Base-by-base conservation (phyloP, 2,329 filamentous ascomycete genomes). In the Myotisia sp. region DNA sequence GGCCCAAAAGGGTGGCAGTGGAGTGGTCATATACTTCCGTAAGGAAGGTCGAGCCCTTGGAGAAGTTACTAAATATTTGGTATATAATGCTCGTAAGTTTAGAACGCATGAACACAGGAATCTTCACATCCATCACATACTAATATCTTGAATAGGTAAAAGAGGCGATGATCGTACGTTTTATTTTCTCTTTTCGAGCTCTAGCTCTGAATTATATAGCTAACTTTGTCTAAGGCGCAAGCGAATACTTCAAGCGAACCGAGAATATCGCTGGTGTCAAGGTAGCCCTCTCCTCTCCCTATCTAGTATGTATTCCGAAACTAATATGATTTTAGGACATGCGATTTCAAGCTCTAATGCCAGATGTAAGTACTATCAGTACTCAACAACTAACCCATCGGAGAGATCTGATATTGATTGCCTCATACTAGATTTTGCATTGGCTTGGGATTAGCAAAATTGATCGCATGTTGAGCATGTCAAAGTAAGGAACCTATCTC, bases 371-470 rank as follows among this genome's bases (percentile, higher is more conserved):
- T 37, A 33, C n/a, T 14, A 6, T 13, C 16, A 19, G 14, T 14
- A 2, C 3, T 24, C 12, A 21, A 20, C 16, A 19, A 12, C 8
- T 6, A 16, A 6, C 5, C 12, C 18, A 5, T 13, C 9, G 26
- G 9, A 8, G 3, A 14, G 9, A 7, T 10, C 21, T 10, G 18
- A n/a, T 10, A 21, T 22, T 12, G 12, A 18, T 29, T 24, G 9
- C 29, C 21, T n/a, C 12, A 13, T 17, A 20, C 10, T 37, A 45
- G 49, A 92, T 95, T 45, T 69, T 95, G 35, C 90, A 95, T 60
- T 95, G 90, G 90, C 72, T 98, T 19, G 90, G 90, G 42, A 94
- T 98, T 53, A 90, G 81, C 55, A 95, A 95, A 68, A 95, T 98
- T 52, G 90, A 98, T 57, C 72, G 86, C 40, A 98, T 95, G 90